A percentile compares a stretch with the other conserved stretches of the same genome.
phyloP scores from a whole-genome alignment of 192 early-diverging fungal genomes.

The Coemansia sp. region DNA sequence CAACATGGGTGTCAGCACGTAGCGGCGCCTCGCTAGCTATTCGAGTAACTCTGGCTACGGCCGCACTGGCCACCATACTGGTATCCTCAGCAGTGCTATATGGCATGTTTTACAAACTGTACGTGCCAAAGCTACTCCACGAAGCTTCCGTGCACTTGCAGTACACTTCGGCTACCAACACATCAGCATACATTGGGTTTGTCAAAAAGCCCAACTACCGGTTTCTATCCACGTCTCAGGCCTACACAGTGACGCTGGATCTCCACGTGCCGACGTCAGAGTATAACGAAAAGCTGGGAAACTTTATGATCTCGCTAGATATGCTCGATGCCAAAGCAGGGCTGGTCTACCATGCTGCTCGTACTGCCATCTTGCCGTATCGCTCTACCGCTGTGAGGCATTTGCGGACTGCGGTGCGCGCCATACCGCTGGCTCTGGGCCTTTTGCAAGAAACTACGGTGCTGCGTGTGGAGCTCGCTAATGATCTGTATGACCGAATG shows the following conservation, averaged over 20 bases:
- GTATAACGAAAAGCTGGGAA: slow-evolving; percentile 62
- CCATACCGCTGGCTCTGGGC: slow-evolving; percentile 60
- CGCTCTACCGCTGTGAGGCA: slow-evolving; percentile 22
- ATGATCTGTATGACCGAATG: slow-evolving; percentile 58
- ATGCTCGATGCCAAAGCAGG: slow-evolving; percentile 48
- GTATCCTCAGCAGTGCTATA: slow-evolving; percentile 54
- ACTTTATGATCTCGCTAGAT: slow-evolving; percentile 71
- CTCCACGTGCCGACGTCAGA: slow-evolving; percentile 66
- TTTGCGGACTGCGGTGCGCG: slow-evolving; percentile 21
- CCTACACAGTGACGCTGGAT: slow-evolving; percentile 64
- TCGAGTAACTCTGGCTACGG: slow-evolving; percentile 24
- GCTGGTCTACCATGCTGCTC: slow-evolving; percentile 35
- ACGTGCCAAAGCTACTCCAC: slow-evolving; percentile 65
- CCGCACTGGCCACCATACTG: slow-evolving; percentile 17
- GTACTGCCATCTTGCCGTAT: slow-evolving; percentile 59
- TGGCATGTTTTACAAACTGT: slow-evolving; percentile 63
- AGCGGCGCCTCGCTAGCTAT: slow-evolving; percentile 29
- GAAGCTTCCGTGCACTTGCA: slow-evolving; percentile 63
- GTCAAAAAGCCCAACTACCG: slow-evolving; percentile 44
- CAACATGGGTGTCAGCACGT: slow-evolving; percentile 23
- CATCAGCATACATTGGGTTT: slow-evolving; percentile 30
- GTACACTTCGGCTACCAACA: slow-evolving; percentile 33
- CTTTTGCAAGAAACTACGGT: slow-evolving; percentile 49
- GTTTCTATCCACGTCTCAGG: slow-evolving; percentile 58
- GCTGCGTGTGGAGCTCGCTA: slow-evolving; percentile 58